These are phyloP conservation scores for Hepatocystis sp. DNA, from an alignment of 169 alveolate genomes.

Conservation along the genomic window DNA sequence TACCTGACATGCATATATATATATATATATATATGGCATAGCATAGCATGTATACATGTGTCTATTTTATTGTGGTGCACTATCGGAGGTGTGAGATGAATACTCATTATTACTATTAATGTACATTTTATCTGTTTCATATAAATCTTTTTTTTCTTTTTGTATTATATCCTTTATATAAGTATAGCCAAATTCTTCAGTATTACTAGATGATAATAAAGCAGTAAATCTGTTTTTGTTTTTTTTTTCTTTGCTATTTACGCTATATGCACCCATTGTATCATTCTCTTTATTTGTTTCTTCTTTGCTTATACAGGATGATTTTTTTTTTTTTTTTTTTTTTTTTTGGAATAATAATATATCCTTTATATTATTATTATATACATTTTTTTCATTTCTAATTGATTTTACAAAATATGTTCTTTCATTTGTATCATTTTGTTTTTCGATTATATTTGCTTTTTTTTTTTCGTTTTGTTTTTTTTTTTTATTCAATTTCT, in stretches of 20 bases:
- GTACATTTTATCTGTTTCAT: conserved; percentile 33
- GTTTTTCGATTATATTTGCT: no score
- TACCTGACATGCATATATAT: no score
- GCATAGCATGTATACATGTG: background rate
- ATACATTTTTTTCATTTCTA: conserved; percentile 43
- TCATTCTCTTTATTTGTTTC: conserved; percentile 2
- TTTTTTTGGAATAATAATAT: conserved; percentile 33
- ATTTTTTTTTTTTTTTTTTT: conserved; percentile 4
- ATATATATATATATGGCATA: no score
- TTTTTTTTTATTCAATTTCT: conserved; percentile 11
- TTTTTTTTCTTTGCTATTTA: conserved; percentile 1
- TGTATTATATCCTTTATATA: conserved; percentile 39
- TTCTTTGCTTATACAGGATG: background rate
- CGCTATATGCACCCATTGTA: background rate
- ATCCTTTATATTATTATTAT: conserved; percentile 32
- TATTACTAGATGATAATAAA: conserved; percentile 28
- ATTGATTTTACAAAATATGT: conserved; percentile 58
- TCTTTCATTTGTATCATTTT: conserved; percentile 14
- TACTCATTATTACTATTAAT: conserved; percentile 40
- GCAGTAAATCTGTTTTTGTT: background rate
- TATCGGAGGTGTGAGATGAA: conserved; percentile 68
- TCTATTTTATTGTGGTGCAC: conserved; percentile 6
- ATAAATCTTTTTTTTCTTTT: conserved; percentile 55
- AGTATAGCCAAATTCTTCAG: conserved; percentile 43
- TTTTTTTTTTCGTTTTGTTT: conserved; percentile 6